Conservation (phyloP, 805 yeast species). For the Metschnikowia continentalis region DNA sequence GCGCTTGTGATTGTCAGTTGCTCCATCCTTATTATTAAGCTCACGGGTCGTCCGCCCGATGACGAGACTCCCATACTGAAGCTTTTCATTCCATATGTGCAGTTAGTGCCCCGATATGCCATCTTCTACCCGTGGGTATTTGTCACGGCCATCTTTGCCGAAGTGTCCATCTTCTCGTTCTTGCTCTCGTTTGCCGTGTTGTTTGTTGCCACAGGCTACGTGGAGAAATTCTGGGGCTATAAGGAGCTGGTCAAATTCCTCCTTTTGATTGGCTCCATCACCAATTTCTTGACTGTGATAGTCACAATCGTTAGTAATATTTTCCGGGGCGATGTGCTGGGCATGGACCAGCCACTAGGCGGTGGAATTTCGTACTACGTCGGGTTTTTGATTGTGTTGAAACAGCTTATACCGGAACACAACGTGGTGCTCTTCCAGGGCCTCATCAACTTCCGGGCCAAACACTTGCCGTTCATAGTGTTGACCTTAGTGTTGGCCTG, state of each 20-base stretch:
- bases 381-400: slow-evolving; percentile 54
- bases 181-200: slow-evolving; percentile 35
- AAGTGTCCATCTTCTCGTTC: slow-evolving; percentile 46
- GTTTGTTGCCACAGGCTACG: slow-evolving; percentile 40
- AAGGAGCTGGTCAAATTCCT: slow-evolving; percentile 49
- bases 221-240: slow-evolving; percentile 50
- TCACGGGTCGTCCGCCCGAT: slow-evolving; percentile 11
- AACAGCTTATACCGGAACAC: slow-evolving; percentile 57
- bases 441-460: slow-evolving; percentile 47
- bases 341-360: slow-evolving; percentile 44
- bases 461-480: slow-evolving; percentile 55
- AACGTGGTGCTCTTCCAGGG: slow-evolving; percentile 47
- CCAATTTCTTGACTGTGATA: slow-evolving; percentile 52
- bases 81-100: slow-evolving; percentile 53
- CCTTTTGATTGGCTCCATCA: slow-evolving; percentile 48
- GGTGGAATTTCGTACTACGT: slow-evolving; percentile 51
- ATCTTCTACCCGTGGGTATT: slow-evolving; percentile 62
- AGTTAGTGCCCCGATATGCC: slow-evolving; percentile 58
- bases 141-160: slow-evolving; percentile 60
- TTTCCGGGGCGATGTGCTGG: slow-evolving; percentile 29
- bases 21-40: slow-evolving; percentile 40
- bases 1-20: slow-evolving; percentile 38
- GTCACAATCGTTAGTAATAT: slow-evolving; percentile 37
- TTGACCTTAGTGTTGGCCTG: slow-evolving; percentile 30
- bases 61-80: slow-evolving; percentile 23